Conservation (phyloP, 2,329 filamentous ascomycete genomes). For the Septoria petroselini region DNA sequence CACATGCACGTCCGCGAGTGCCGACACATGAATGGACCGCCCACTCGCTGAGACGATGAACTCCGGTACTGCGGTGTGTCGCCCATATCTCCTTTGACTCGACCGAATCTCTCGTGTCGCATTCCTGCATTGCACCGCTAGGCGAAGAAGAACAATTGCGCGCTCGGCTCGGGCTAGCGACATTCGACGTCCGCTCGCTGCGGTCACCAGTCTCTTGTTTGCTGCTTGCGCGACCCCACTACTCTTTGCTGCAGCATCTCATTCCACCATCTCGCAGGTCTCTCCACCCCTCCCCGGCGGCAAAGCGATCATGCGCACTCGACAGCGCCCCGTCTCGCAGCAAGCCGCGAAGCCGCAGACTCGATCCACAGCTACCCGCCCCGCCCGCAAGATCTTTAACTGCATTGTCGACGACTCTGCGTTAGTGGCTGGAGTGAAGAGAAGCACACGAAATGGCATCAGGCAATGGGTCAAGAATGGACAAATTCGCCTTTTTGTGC, state of each 20-base stretch:
- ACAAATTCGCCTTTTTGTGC: constrained; percentile 51
- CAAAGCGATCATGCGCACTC: constrained; percentile 28
- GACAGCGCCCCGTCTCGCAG: constrained; percentile 32
- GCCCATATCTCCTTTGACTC: background rate
- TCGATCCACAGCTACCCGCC: constrained; percentile 18
- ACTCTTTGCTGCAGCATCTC: constrained; percentile 10
- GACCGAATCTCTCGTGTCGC: too few species aligned
- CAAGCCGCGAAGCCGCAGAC: constrained; percentile 24
- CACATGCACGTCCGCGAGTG: constrained; percentile 3
- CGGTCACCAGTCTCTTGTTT: background rate
- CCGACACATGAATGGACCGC: background rate
- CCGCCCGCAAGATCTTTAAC: constrained; percentile 50
- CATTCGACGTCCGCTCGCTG: too few species aligned
- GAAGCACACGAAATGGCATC: constrained; percentile 52
- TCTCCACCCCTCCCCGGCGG: constrained; percentile 5
- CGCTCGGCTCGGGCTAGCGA: too few species aligned
- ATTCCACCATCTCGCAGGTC: constrained; percentile 13
- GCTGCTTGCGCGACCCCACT: background rate
- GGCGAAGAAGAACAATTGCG: too few species aligned
- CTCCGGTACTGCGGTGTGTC: constrained; percentile 7
- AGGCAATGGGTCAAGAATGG: constrained; percentile 51
- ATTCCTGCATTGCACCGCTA: too few species aligned
- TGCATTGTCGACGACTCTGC: constrained; percentile 54
- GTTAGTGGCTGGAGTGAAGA: constrained; percentile 51
- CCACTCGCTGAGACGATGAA: constrained; percentile 1